Conservation (phyloP, 202 grass and related monocot genomes). For the Digitaria exilis region DNA sequence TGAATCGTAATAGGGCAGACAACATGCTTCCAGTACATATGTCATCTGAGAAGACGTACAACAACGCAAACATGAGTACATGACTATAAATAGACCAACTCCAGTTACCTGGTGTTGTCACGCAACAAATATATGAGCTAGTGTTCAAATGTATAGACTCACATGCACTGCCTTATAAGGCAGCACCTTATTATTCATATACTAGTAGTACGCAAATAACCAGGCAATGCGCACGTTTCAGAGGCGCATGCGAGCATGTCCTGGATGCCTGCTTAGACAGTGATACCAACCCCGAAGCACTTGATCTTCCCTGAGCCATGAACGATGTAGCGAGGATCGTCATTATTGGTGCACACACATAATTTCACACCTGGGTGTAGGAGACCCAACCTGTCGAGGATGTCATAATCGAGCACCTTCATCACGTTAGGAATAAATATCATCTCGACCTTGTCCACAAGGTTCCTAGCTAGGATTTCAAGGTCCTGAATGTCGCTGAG, state of each 20-base stretch:
- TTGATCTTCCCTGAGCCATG: not conserved
- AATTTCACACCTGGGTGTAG: not conserved
- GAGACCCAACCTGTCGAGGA: not conserved
- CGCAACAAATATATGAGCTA: not conserved
- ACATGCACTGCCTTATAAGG: not conserved
- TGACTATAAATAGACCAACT: not conserved
- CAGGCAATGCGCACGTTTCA: not conserved
- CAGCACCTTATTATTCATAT: constrained; percentile 12
- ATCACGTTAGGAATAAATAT: not conserved
- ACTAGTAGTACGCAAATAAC: not conserved
- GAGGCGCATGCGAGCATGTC: not conserved
- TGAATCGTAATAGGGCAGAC: not conserved
- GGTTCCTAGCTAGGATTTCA: not conserved
- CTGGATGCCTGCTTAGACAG: not conserved
- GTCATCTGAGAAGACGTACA: not conserved
- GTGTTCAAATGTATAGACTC: not conserved
- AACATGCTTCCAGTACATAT: not conserved
- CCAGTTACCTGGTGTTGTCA: not conserved
- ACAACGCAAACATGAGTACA: not conserved
- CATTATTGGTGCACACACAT: not conserved
- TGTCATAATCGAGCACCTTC: not conserved
- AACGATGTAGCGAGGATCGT: not conserved
- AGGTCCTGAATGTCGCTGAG: not conserved
- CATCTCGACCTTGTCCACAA: constrained; percentile 17
- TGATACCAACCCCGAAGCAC: not conserved